These are phyloP conservation scores for Tetrastigma voinierianum DNA, from an alignment of 164 flowering plant genomes.

Conservation along the genomic window DNA sequence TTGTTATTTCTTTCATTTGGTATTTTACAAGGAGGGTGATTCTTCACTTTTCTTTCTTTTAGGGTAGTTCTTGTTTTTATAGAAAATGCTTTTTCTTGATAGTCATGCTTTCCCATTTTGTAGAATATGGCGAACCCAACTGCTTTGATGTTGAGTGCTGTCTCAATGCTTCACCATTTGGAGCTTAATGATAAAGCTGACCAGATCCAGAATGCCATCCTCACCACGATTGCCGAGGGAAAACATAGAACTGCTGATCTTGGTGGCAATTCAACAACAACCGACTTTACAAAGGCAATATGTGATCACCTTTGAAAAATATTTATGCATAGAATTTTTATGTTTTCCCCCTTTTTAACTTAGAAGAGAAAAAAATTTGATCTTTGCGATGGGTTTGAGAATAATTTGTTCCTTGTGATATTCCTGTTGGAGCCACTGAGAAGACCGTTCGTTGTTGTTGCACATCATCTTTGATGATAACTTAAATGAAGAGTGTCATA, in stretches of 20 bases:
- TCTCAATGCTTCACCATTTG: constrained; percentile 83
- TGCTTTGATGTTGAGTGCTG: constrained; percentile 83
- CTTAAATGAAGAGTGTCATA: no score
- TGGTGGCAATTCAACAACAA: constrained; percentile 75
- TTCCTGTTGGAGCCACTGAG: no score
- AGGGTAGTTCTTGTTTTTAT: no score
- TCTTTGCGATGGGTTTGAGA: neutral
- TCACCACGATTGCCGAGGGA: constrained; percentile 88
- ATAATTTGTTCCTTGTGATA: neutral
- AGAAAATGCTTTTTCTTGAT: no score
- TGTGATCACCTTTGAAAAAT: constrained; percentile 57
- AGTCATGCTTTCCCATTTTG: neutral
- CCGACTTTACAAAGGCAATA: constrained; percentile 84
- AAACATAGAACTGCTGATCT: constrained; percentile 87
- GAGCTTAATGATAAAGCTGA: constrained; percentile 79
- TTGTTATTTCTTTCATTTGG: no score
- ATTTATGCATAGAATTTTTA: neutral
- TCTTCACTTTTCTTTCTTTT: no score
- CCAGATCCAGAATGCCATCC: constrained; percentile 74
- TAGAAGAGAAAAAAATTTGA: neutral
- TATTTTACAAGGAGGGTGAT: no score
- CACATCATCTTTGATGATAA: neutral
- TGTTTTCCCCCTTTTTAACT: neutral
- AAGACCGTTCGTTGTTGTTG: neutral
- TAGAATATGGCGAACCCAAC: constrained; percentile 97